A percentile compares a stretch with the other conserved stretches of the same genome.
These are phyloP conservation scores for Mycena kentingensis DNA, from an alignment of 768 basidiomycete species.

Conservation along the genomic window DNA sequence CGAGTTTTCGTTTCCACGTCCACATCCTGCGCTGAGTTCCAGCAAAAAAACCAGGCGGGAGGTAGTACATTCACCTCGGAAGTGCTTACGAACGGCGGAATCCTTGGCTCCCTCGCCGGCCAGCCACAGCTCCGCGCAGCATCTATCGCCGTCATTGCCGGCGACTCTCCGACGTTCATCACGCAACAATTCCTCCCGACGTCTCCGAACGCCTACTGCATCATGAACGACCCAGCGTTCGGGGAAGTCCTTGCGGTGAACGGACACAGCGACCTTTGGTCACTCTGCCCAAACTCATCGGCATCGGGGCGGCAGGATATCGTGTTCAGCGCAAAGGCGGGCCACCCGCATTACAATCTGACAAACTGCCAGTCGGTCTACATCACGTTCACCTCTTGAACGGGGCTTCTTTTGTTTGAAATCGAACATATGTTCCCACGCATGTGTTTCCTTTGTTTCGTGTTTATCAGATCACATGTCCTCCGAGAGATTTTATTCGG, in stretches of 20 bases:
- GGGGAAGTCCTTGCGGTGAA: slow-evolving; percentile 16
- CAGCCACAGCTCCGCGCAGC: slow-evolving; percentile 16
- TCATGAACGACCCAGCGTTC: slow-evolving; percentile 13
- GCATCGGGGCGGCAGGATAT: slow-evolving; percentile 20
- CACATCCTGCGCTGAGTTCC: not conserved
- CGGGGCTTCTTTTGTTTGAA: no score
- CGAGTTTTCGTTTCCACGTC: not conserved
- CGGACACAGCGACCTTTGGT: slow-evolving; percentile 20
- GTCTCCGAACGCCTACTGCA: slow-evolving; percentile 9
- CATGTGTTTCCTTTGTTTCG: no score
- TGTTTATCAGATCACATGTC: no score
- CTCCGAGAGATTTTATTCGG: no score
- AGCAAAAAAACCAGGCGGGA: slow-evolving; percentile 1
- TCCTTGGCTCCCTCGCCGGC: slow-evolving; percentile 8
- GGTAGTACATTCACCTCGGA: slow-evolving; percentile 13
- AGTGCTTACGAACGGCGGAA: slow-evolving; percentile 12
- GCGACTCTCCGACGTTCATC: slow-evolving; percentile 20
- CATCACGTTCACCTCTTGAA: not conserved
- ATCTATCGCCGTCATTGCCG: slow-evolving; percentile 12
- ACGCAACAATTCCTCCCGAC: slow-evolving; percentile 20
- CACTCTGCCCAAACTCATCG: slow-evolving; percentile 23
- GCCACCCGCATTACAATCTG: slow-evolving; percentile 14
- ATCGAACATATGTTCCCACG: not conserved
- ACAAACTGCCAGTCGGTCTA: slow-evolving; percentile 13
- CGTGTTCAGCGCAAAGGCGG: slow-evolving; percentile 12